Evolutionary conservation across 2,329 filamentous ascomycete species (phyloP).

Genomic region (Plenodomus biglobosus): DNA sequence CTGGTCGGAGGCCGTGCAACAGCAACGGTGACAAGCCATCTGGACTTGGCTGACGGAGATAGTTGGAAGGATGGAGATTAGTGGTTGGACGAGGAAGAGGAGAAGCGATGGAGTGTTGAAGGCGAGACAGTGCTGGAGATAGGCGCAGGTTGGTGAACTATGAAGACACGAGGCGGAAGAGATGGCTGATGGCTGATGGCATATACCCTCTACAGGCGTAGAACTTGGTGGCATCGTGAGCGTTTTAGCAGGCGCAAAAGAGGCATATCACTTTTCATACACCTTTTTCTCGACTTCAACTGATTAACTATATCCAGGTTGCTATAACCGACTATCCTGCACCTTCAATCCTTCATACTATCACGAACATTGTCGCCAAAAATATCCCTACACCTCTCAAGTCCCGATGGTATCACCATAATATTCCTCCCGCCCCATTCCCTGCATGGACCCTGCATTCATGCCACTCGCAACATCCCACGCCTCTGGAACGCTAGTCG

Average conservation of each 20-base stretch:
- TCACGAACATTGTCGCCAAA: slow-evolving; percentile 58
- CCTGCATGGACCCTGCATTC: too few species aligned
- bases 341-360: slow-evolving; percentile 59
- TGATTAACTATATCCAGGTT: slow-evolving; percentile 43
- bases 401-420: too few species aligned
- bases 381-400: slow-evolving; percentile 51
- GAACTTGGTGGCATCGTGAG: slow-evolving; percentile 53
- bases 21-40: slow-evolving; percentile 17
- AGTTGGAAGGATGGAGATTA: slow-evolving; percentile 28
- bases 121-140: slow-evolving; percentile 63
- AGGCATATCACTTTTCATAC: slow-evolving; percentile 38
- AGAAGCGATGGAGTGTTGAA: slow-evolving; percentile 50
- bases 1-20: slow-evolving; percentile 40
- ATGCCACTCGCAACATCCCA: too few species aligned
- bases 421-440: too few species aligned
- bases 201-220: slow-evolving; percentile 37
- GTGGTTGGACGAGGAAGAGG: slow-evolving; percentile 39
- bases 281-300: neutral
- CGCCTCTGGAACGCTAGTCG: too few species aligned
- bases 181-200: slow-evolving; percentile 40
- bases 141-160: slow-evolving; percentile 62
- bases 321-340: slow-evolving; percentile 70
- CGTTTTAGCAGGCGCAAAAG: slow-evolving; percentile 48
- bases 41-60: slow-evolving; percentile 22
- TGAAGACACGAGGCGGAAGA: slow-evolving; percentile 13